phyloP scores from a whole-genome alignment of 192 early-diverging fungal species.

The Backusella mclennaniae region DNA sequence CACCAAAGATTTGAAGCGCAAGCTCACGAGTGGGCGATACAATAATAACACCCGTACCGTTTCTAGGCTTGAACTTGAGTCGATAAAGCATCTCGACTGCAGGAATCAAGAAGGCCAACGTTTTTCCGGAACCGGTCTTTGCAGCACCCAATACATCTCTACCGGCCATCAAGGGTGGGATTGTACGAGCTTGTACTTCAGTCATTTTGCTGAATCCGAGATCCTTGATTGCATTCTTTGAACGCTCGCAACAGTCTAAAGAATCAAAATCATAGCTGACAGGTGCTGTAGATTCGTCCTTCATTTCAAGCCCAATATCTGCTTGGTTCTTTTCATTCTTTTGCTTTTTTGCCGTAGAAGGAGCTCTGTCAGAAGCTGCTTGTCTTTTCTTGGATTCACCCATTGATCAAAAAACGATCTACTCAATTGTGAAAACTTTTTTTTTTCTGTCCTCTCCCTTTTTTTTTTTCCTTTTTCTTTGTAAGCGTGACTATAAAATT shows the following conservation, averaged over 20 bases:
- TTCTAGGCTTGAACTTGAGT: conserved; percentile 95
- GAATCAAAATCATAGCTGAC: conserved; percentile 68
- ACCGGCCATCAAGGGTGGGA: conserved; percentile 93
- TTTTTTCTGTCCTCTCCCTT: background rate
- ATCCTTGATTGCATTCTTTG: conserved; percentile 81
- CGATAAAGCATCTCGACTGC: conserved; percentile 86
- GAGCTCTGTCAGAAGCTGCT: conserved; percentile 1
- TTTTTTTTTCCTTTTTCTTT: background rate
- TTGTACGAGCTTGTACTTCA: conserved; percentile 94
- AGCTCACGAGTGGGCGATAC: conserved; percentile 98
- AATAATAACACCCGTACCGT: conserved; percentile 92
- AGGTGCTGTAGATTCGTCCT: background rate
- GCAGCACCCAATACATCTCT: conserved; percentile 98
- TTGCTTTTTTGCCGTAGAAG: background rate
- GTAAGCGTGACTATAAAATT: background rate
- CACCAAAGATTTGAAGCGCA: conserved; percentile 98
- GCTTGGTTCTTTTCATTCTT: background rate
- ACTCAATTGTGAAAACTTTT: background rate
- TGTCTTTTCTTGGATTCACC: conserved; percentile 11
- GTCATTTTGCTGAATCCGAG: conserved; percentile 97
- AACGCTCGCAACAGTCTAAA: conserved; percentile 79
- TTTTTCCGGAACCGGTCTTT: conserved; percentile 97
- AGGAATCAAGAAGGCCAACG: conserved; percentile 96
- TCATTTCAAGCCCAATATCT: conserved; percentile 3
- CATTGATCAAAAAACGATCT: conserved; percentile 7